phyloP scores from a whole-genome alignment of 495 filamentous ascomycete genomes.

The Lepidopterella palustris region DNA sequence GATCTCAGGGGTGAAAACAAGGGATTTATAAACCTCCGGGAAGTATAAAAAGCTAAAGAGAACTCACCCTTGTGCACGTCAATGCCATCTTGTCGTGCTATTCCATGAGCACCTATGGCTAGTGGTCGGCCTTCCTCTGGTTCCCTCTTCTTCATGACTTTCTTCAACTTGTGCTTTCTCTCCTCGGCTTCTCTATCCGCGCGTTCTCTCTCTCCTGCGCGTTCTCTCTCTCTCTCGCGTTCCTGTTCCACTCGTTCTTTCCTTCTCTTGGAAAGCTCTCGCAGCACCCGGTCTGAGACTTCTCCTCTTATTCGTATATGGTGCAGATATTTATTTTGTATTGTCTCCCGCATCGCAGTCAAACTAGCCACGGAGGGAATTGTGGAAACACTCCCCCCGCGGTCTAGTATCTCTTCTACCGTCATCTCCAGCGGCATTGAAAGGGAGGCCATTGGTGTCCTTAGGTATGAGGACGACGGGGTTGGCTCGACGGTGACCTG shows the following conservation, averaged over 20 bases:
- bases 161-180: constrained; percentile 28
- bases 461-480: constrained; percentile 22
- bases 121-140: constrained; percentile 33
- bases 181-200: constrained; percentile 30
- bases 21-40: background rate
- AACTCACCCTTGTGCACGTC: constrained; percentile 36
- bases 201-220: too few species aligned
- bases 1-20: too few species aligned
- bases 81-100: constrained; percentile 39
- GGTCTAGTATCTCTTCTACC: constrained; percentile 27
- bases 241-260: constrained; percentile 39
- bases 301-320: constrained; percentile 19
- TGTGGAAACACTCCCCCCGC: constrained; percentile 14
- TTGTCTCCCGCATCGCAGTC: constrained; percentile 25
- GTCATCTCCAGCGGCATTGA: constrained; percentile 18
- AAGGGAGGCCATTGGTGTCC: constrained; percentile 16
- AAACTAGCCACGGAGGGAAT: constrained; percentile 23
- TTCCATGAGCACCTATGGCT: constrained; percentile 37
- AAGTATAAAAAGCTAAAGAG: background rate
- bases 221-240: constrained; percentile 30
- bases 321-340: constrained; percentile 24
- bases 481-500: constrained; percentile 21
- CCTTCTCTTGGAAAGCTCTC: constrained; percentile 70
- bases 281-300: constrained; percentile 54
- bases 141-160: constrained; percentile 31